Evolutionary conservation across 768 basidiomycete species (phyloP), one percentile per base, ranked within the genome.

Genomic region (Artomyces pyxidatus): DNA sequence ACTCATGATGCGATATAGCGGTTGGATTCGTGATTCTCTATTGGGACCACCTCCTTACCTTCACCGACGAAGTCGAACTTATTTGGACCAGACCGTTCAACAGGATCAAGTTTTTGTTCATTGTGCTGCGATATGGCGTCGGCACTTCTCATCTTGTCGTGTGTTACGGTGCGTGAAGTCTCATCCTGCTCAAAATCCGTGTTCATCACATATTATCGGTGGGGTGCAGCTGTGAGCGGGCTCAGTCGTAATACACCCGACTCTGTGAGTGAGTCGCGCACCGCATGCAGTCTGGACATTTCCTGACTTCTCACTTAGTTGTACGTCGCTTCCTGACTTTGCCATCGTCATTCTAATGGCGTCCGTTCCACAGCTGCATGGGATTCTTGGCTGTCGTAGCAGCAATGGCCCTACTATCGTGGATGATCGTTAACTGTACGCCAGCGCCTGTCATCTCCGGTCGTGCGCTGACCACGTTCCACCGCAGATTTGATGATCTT

Each of bases 31-130:
- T 58, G 5, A 54, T 71, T n/a, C 55, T 73, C 3, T 23, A 70
- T 2, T 75, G 72, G 51, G 71, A 76, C 52, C 68, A 74, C 43
- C n/a, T 68, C 12, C 54, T 74, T 23, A 66, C 70, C 5, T 60
- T 73, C 22, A 52, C 53, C 6, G 69, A 73, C 28, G 74, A 75
- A 53, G 61, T 74, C 11, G 49, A 59, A 29, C 63, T 67, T 39
- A 64, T 75, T 14, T 76, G 74, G 73, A 59, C 54, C 19, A 68
- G 70, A 0, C 65, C 61, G 29, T 49, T 58, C 45, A 67, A 67
- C 0, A 58, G 62, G 21, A 59, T 68, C 3, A 76, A 74, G 45
- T 42, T 67, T 17, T 58, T 68, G 4, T 74, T 71, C 57, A 52
- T 76, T 11, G 37, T 72, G 8, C 60, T 71, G 42, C 66, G 72